phyloP scores from a whole-genome alignment of 306 rosid genomes.

The Malus domestica region DNA sequence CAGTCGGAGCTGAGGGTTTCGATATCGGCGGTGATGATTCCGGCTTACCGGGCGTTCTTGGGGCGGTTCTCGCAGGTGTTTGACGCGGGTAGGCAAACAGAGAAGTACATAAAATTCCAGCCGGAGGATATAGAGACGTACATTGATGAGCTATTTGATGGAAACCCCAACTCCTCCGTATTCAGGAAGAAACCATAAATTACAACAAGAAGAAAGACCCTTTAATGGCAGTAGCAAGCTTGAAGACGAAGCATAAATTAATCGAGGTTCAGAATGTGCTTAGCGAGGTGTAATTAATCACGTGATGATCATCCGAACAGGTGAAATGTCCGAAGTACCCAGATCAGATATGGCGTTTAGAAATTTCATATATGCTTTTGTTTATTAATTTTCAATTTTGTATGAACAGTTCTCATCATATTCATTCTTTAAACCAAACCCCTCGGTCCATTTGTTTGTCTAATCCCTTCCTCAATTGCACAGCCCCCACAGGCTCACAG shows the following conservation, averaged over 20 bases:
- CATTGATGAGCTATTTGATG: conserved; percentile 64
- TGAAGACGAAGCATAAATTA: too few species aligned
- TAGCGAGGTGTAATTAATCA: background rate
- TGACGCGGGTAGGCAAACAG: conserved; percentile 57
- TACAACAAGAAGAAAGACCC: background rate
- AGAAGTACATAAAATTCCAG: conserved; percentile 65
- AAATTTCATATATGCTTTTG: background rate
- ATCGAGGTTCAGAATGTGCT: background rate
- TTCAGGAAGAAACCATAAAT: conserved; percentile 20
- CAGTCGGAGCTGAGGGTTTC: conserved; percentile 73
- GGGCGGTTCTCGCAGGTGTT: conserved; percentile 66
- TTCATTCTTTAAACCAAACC: background rate
- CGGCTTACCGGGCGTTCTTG: conserved; percentile 64
- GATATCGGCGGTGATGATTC: conserved; percentile 60
- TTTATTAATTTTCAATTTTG: background rate
- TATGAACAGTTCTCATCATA: background rate
- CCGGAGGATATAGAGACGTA: conserved; percentile 70
- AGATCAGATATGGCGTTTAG: background rate
- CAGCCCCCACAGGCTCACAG: background rate
- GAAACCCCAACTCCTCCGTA: conserved; percentile 36
- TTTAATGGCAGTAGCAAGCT: too few species aligned
- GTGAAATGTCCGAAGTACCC: background rate
- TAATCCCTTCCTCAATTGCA: background rate
- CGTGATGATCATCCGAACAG: background rate
- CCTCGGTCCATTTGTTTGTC: background rate